Percentiles rank a stretch among this genome's conserved stretches.
phyloP scores from a whole-genome alignment of 495 filamentous ascomycete species.

The Trichoderma parareesei region DNA sequence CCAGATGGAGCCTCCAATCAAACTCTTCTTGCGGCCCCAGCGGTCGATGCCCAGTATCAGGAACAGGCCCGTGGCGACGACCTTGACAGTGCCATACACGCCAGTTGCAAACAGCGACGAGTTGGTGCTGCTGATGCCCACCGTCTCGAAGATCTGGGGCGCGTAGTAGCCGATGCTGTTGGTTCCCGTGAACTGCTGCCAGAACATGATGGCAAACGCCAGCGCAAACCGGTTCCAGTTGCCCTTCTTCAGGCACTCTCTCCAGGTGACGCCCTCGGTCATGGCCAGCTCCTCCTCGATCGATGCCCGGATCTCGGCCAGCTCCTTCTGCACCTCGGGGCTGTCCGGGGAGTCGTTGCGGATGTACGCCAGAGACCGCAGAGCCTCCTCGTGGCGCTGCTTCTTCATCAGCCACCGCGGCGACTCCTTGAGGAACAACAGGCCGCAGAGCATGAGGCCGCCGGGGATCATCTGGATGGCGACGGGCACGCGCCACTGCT shows the following conservation, averaged over 20 bases:
- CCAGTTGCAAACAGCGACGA: constrained; percentile 32
- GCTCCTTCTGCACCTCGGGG: constrained; percentile 53
- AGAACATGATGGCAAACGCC: constrained; percentile 57
- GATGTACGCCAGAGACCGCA: constrained; percentile 44
- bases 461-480: constrained; percentile 60
- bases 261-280: constrained; percentile 46
- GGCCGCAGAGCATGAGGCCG: constrained; percentile 45
- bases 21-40: constrained; percentile 29
- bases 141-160: constrained; percentile 31
- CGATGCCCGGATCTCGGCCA: constrained; percentile 51
- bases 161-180: constrained; percentile 45
- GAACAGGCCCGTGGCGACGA: constrained; percentile 18
- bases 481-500: constrained; percentile 63
- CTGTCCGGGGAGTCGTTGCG: constrained; percentile 50
- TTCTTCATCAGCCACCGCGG: constrained; percentile 63
- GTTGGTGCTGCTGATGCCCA: constrained; percentile 30
- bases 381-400: constrained; percentile 63
- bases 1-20: constrained; percentile 34
- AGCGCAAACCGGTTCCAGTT: constrained; percentile 56
- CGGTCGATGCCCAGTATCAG: constrained; percentile 17
- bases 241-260: constrained; percentile 55
- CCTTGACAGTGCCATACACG: constrained; percentile 29
- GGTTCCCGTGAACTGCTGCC: constrained; percentile 62
- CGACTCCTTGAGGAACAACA: constrained; percentile 54
- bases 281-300: constrained; percentile 54